Evolutionary conservation across 495 filamentous ascomycete species (phyloP).

Genomic region (Eremomyces bilateralis): DNA sequence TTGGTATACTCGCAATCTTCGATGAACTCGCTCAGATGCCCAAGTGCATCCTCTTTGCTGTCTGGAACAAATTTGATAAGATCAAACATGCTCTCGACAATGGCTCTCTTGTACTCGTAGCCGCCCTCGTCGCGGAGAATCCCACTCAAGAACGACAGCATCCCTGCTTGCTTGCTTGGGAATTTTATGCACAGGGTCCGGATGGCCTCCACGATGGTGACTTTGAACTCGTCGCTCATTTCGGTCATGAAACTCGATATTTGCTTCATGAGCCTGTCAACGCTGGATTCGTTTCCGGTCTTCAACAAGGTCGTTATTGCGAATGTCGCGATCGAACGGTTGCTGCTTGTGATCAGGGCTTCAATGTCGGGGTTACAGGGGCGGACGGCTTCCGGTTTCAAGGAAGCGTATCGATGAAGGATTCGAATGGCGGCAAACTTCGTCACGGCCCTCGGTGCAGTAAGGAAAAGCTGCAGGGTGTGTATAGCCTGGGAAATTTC

Average conservation of each 20-base stretch:
- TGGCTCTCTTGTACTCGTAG: conserved; percentile 93
- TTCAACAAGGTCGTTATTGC: conserved; percentile 95
- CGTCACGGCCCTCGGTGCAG: conserved; percentile 86
- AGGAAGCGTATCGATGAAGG: conserved; percentile 82
- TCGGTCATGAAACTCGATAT: conserved; percentile 23
- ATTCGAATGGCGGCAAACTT: conserved; percentile 97
- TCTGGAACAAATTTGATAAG: conserved; percentile 98
- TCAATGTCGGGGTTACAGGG: conserved; percentile 95
- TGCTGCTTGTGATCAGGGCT: conserved; percentile 81
- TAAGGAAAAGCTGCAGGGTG: conserved; percentile 86
- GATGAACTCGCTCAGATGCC: conserved; percentile 96
- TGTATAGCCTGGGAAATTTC: conserved; percentile 88
- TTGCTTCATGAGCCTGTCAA: conserved; percentile 96
- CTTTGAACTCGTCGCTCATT: conserved; percentile 75
- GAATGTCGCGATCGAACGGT: conserved; percentile 93
- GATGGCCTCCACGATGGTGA: conserved; percentile 96
- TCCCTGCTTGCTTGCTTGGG: conserved; percentile 90
- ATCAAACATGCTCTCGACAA: conserved; percentile 99
- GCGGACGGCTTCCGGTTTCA: conserved; percentile 82
- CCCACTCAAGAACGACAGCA: conserved; percentile 88
- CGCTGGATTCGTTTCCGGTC: conserved; percentile 91
- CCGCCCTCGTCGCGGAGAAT: conserved; percentile 92
- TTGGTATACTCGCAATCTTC: conserved; percentile 99
- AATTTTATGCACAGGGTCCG: conserved; percentile 94
- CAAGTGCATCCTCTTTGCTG: conserved; percentile 89